A percentile compares a stretch with the other conserved stretches of the same genome.
These are phyloP conservation scores for Trichoderma koningiopsis DNA, from an alignment of 2,329 filamentous ascomycete species.

Conservation along the genomic window DNA sequence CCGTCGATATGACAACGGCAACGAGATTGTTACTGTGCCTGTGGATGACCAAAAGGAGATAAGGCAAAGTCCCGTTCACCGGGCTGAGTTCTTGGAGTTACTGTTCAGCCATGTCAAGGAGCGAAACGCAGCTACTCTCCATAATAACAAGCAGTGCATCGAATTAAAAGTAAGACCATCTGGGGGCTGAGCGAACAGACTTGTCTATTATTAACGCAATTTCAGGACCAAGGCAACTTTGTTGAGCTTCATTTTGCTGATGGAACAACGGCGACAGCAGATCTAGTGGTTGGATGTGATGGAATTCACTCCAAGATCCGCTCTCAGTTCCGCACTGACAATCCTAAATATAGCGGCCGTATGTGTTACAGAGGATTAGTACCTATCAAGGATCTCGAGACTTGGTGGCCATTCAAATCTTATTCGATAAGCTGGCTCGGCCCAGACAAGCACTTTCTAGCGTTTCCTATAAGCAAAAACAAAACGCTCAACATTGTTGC, in stretches of 20 bases:
- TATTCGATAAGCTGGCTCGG: slow-evolving; percentile 16
- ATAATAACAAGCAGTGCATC: slow-evolving; percentile 9
- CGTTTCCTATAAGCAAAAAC: slow-evolving; percentile 18
- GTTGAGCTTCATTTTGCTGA: slow-evolving; percentile 26
- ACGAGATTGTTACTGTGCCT: slow-evolving; percentile 11
- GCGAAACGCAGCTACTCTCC: slow-evolving; percentile 16
- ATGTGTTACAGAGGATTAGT: slow-evolving; percentile 20
- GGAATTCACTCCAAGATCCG: slow-evolving; percentile 29
- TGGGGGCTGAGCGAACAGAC: no score
- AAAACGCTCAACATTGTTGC: slow-evolving; percentile 6
- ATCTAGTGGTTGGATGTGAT: slow-evolving; percentile 33
- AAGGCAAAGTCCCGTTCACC: slow-evolving; percentile 16
- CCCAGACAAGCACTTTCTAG: slow-evolving; percentile 18
- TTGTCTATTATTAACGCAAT: neutral
- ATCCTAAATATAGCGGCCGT: slow-evolving; percentile 14
- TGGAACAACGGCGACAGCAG: slow-evolving; percentile 26
- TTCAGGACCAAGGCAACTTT: slow-evolving; percentile 10
- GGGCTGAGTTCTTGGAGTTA: slow-evolving; percentile 5
- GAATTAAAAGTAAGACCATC: neutral
- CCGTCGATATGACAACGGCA: slow-evolving; percentile 7
- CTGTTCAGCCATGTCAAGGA: slow-evolving; percentile 6
- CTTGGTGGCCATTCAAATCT: slow-evolving; percentile 13
- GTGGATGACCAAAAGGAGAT: slow-evolving; percentile 14
- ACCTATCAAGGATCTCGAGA: slow-evolving; percentile 14
- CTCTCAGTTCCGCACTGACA: slow-evolving; percentile 18